Conservation (phyloP, 352 stramenopile species). For the Pythium plurisporium region DNA sequence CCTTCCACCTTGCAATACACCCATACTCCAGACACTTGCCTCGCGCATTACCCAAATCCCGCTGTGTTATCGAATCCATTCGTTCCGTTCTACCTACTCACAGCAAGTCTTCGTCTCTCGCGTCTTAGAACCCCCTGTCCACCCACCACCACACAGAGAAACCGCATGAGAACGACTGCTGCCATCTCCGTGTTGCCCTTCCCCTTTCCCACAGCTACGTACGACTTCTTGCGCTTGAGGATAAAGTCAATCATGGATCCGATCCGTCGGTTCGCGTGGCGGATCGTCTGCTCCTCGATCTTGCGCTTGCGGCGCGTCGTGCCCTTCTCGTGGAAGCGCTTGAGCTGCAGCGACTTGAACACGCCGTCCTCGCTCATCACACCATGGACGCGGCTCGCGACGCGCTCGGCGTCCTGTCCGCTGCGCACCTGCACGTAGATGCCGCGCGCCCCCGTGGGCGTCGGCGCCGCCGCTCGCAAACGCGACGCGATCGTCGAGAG, state of each 20-base stretch:
- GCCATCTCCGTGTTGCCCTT: too few species aligned
- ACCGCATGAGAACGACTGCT: too few species aligned
- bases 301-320: slow-evolving; percentile 81
- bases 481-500: slow-evolving; percentile 20
- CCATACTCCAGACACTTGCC: too few species aligned
- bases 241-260: slow-evolving; percentile 86
- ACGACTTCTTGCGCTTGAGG: slow-evolving; percentile 76
- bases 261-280: slow-evolving; percentile 73
- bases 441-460: slow-evolving; percentile 22
- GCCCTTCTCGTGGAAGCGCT: slow-evolving; percentile 81
- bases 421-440: slow-evolving; percentile 57
- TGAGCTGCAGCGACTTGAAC: slow-evolving; percentile 66
- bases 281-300: slow-evolving; percentile 71
- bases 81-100: too few species aligned
- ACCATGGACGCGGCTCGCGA: slow-evolving; percentile 55
- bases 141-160: too few species aligned
- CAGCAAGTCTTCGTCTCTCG: too few species aligned
- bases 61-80: too few species aligned
- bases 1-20: too few species aligned
- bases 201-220: too few species aligned
- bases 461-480: slow-evolving; percentile 1
- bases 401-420: slow-evolving; percentile 41
- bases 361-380: slow-evolving; percentile 75
- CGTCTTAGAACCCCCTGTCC: too few species aligned
- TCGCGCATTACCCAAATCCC: too few species aligned